These are phyloP conservation scores for Gynochthodes officinalis DNA, from an alignment of 257 asterid genomes.

Conservation along the genomic window DNA sequence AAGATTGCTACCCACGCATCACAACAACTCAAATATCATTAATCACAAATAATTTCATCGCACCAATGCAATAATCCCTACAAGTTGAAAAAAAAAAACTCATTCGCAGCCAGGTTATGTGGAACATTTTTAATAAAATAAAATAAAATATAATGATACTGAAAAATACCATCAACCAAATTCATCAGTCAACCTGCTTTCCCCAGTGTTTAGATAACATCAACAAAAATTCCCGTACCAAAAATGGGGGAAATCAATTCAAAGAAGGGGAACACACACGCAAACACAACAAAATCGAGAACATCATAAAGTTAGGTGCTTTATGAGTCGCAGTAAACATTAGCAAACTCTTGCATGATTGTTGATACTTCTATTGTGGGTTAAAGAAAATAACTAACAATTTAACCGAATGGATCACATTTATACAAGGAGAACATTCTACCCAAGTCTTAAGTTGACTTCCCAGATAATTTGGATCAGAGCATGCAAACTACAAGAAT, in stretches of 20 bases:
- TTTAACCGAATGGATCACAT: neutral
- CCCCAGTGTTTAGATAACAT: neutral
- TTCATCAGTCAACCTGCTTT: neutral
- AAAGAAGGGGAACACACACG: neutral
- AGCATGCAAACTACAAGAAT: neutral
- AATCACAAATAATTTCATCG: too few species aligned
- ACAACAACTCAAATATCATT: too few species aligned
- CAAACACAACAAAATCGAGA: neutral
- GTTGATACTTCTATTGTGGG: neutral
- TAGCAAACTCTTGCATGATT: neutral
- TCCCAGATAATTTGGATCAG: neutral
- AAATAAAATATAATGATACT: neutral
- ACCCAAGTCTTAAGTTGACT: neutral
- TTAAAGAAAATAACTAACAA: neutral
- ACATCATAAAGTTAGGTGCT: neutral
- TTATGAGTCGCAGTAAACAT: neutral
- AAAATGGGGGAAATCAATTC: neutral
- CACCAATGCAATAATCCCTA: too few species aligned
- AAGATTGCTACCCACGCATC: neutral
- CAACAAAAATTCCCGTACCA: neutral
- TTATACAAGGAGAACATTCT: neutral
- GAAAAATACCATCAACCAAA: neutral
- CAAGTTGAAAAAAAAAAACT: too few species aligned
- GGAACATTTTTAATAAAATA: too few species aligned
- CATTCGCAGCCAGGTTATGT: neutral